Conservation (phyloP, 2,329 filamentous ascomycete genomes). For the Rutstroemia sp. region DNA sequence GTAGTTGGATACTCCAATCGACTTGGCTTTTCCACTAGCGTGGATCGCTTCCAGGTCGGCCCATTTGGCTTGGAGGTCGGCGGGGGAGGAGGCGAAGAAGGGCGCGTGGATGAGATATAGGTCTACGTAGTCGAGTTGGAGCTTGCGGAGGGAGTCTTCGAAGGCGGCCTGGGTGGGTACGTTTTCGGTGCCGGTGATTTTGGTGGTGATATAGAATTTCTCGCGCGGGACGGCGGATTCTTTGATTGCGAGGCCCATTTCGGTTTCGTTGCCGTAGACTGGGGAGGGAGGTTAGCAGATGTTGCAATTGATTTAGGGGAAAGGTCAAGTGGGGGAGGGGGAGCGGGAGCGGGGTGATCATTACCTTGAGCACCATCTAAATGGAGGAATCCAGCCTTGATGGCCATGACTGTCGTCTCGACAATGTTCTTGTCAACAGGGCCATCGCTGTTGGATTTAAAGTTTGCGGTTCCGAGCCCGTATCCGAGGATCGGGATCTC, state of each 20-base stretch:
- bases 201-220: slow-evolving; percentile 62
- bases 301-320: neutral
- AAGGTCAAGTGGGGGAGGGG: neutral
- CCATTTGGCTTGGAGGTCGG: slow-evolving; percentile 52
- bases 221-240: slow-evolving; percentile 56
- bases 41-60: slow-evolving; percentile 58
- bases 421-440: slow-evolving; percentile 47
- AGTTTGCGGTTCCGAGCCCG: slow-evolving; percentile 64
- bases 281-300: neutral
- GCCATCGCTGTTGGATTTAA: slow-evolving; percentile 37
- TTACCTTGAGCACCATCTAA: slow-evolving; percentile 67
- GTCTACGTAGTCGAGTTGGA: slow-evolving; percentile 65
- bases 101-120: slow-evolving; percentile 59
- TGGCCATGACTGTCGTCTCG: slow-evolving; percentile 49
- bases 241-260: slow-evolving; percentile 66
- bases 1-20: slow-evolving; percentile 77
- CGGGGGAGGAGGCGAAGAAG: slow-evolving; percentile 40
- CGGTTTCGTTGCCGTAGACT: slow-evolving; percentile 59
- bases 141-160: slow-evolving; percentile 46
- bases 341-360: neutral
- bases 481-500: slow-evolving; percentile 67
- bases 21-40: slow-evolving; percentile 54
- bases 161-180: slow-evolving; percentile 41
- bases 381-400: slow-evolving; percentile 63
- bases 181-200: slow-evolving; percentile 36